Conservation (phyloP, 2,329 filamentous ascomycete species). For the Alternaria ethzedia region DNA sequence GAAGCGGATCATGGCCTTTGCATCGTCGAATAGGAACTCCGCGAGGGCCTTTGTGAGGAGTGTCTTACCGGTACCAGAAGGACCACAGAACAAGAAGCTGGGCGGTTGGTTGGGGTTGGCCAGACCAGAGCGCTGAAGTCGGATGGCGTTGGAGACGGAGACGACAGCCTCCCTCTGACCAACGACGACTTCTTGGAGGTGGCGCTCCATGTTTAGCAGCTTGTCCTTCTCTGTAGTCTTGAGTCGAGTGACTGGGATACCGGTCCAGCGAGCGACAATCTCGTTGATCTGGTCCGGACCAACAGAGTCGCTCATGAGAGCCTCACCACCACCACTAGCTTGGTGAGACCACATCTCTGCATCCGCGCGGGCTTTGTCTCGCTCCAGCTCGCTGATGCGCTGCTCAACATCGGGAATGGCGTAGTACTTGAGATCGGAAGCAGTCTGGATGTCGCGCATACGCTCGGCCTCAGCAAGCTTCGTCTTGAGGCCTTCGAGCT, state of each 20-base stretch:
- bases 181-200: constrained; percentile 82
- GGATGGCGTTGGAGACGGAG: constrained; percentile 94
- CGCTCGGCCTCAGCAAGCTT: constrained; percentile 94
- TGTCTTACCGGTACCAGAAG: constrained; percentile 97
- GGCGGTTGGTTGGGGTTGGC: constrained; percentile 96
- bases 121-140: constrained; percentile 91
- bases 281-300: constrained; percentile 99
- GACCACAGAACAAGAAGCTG: constrained; percentile 98
- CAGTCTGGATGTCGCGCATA: constrained; percentile 80
- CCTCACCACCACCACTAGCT: constrained; percentile 64
- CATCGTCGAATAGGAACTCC: constrained; percentile 96
- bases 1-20: constrained; percentile 97
- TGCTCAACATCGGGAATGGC: constrained; percentile 91
- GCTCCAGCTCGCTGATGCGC: constrained; percentile 81
- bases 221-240: constrained; percentile 98
- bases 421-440: constrained; percentile 95
- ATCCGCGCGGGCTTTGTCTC: constrained; percentile 79
- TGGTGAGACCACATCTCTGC: constrained; percentile 63
- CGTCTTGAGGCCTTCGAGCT: constrained; percentile 88
- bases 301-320: constrained; percentile 90
- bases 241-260: constrained; percentile 92
- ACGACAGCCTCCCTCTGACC: constrained; percentile 93
- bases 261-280: constrained; percentile 97
- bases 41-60: constrained; percentile 95
- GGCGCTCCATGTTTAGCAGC: constrained; percentile 94